phyloP scores from a whole-genome alignment of 1,284 basidiomycete genomes.

The Malassezia vespertilionis region DNA sequence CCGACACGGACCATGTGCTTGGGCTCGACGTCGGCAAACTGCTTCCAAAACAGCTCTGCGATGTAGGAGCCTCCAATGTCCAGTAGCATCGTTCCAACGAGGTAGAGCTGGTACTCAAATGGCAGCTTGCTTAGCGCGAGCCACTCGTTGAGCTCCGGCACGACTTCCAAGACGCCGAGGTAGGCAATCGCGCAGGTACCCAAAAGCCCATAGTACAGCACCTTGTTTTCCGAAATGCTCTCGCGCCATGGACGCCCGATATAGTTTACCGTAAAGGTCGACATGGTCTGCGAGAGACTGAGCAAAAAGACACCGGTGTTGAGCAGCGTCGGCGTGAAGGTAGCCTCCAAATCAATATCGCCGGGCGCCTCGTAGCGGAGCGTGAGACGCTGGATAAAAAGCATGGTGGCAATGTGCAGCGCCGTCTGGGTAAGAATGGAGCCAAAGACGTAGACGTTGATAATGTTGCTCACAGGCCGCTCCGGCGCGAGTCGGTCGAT shows the following conservation, averaged over 20 bases:
- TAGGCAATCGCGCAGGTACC: conserved; percentile 33
- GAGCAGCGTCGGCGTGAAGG: conserved; percentile 39
- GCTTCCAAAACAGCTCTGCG: conserved; percentile 71
- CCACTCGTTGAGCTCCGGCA: conserved; percentile 93
- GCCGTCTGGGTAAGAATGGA: conserved; percentile 42
- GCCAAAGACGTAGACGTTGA: conserved; percentile 40
- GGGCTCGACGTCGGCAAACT: conserved; percentile 82
- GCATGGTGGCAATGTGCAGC: conserved; percentile 40
- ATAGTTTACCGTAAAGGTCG: conserved; percentile 46
- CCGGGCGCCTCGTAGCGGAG: conserved; percentile 28
- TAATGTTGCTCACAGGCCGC: conserved; percentile 38
- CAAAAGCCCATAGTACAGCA: conserved; percentile 41
- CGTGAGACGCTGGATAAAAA: conserved; percentile 31
- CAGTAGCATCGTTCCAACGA: conserved; percentile 59
- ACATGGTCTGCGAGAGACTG: conserved; percentile 39
- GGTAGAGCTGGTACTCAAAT: conserved; percentile 51
- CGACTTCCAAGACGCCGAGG: conserved; percentile 56
- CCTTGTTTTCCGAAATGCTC: conserved; percentile 36
- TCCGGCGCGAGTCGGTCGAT: conserved; percentile 38
- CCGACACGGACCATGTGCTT: conserved; percentile 62
- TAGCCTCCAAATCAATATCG: conserved; percentile 28
- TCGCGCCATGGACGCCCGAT: conserved; percentile 44
- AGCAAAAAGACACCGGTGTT: conserved; percentile 45
- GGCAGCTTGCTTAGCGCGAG: conserved; percentile 91
- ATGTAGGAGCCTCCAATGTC: conserved; percentile 82